Conservation (phyloP, 129 eudicot genomes). For the Saposhnikovia divaricata region DNA sequence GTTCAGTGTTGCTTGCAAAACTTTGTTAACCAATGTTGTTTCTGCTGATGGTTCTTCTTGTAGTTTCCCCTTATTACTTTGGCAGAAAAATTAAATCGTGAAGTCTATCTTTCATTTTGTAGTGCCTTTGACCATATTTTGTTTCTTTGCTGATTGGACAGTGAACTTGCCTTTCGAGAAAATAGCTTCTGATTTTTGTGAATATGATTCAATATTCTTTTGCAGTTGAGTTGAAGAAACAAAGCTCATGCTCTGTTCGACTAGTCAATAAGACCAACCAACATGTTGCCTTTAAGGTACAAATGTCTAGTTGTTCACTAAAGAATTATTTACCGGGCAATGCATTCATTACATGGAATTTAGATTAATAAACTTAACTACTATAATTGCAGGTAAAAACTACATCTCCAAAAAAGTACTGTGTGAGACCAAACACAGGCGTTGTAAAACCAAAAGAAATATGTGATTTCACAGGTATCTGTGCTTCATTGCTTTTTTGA, state of each 20-base stretch:
- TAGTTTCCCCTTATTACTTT: not conserved
- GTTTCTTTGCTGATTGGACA: not conserved
- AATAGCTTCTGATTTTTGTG: not conserved
- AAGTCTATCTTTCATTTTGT: not conserved
- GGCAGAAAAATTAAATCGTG: not conserved
- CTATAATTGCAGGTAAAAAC: conserved; percentile 31
- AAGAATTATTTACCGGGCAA: not conserved
- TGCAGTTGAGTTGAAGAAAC: conserved; percentile 57
- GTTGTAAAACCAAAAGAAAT: conserved; percentile 21
- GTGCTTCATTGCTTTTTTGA: not conserved
- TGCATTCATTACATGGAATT: not conserved
- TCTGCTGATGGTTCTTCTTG: not conserved
- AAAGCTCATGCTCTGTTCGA: conserved; percentile 46
- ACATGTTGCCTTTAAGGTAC: conserved; percentile 55
- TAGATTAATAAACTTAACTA: not conserved
- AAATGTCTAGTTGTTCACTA: not conserved
- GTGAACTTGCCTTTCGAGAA: not conserved
- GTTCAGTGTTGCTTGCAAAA: not conserved
- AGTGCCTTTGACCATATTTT: not conserved
- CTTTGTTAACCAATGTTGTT: not conserved
- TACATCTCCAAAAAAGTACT: conserved; percentile 36
- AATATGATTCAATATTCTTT: conserved; percentile 15
- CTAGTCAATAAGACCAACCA: conserved; percentile 40
- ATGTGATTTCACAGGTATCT: conserved; percentile 26
- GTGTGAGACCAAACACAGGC: conserved; percentile 34